phyloP scores from a whole-genome alignment of 495 filamentous ascomycete genomes.

The Amphirosellinia nigrospora region DNA sequence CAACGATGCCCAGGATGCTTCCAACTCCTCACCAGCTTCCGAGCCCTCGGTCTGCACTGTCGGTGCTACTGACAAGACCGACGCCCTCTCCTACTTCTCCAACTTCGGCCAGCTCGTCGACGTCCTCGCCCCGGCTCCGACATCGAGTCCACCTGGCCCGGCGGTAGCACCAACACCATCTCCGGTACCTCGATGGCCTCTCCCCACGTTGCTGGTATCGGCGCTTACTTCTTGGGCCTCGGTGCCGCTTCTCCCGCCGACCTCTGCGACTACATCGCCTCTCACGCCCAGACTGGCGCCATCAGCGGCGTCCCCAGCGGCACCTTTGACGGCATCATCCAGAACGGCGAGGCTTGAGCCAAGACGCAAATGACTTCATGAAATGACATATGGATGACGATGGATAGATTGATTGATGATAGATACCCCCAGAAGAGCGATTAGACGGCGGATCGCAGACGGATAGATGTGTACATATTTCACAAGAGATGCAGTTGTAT shows the following conservation, averaged over 20 bases:
- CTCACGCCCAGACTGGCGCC: slow-evolving; percentile 39
- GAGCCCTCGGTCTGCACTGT: slow-evolving; percentile 61
- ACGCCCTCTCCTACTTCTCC: slow-evolving; percentile 57
- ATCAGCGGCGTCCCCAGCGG: slow-evolving; percentile 48
- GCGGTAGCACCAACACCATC: slow-evolving; percentile 56
- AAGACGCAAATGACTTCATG: not conserved
- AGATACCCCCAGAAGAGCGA: slow-evolving; percentile 17
- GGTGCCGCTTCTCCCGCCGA: slow-evolving; percentile 33
- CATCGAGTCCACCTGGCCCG: slow-evolving; percentile 60
- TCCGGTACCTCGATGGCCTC: slow-evolving; percentile 65
- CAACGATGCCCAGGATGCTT: slow-evolving; percentile 47
- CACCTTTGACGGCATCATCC: slow-evolving; percentile 54
- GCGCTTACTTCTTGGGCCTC: slow-evolving; percentile 57
- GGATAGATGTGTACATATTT: slow-evolving; percentile 7
- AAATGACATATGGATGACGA: not conserved
- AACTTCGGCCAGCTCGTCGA: slow-evolving; percentile 65
- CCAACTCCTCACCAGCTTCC: slow-evolving; percentile 56
- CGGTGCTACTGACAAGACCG: slow-evolving; percentile 53
- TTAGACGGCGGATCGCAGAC: not conserved
- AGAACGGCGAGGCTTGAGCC: slow-evolving; percentile 48
- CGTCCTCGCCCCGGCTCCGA: slow-evolving; percentile 60
- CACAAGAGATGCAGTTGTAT: no score
- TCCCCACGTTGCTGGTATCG: slow-evolving; percentile 63
- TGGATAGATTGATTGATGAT: slow-evolving; percentile 15
- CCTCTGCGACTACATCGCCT: slow-evolving; percentile 52